These are phyloP conservation scores for Myxozyma udenii DNA, from an alignment of 805 yeast species.

Conservation along the genomic window DNA sequence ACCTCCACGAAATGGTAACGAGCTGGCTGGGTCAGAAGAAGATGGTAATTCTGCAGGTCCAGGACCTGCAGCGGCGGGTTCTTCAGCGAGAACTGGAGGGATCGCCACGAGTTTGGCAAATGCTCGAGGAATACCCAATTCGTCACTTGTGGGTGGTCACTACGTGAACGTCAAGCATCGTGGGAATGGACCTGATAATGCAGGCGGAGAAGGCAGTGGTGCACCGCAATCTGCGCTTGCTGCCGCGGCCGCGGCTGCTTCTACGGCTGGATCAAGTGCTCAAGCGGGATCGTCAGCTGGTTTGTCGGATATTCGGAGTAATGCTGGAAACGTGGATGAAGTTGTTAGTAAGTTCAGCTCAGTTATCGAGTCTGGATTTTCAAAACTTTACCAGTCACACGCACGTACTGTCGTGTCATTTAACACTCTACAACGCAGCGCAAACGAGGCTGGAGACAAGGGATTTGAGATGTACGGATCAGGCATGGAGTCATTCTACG, in stretches of 20 bases:
- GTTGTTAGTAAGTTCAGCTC: constrained; percentile 32
- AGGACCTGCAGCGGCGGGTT: not conserved
- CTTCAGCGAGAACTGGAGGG: constrained; percentile 1
- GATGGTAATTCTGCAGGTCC: constrained; percentile 1
- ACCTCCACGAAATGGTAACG: not conserved
- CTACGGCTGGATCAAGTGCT: constrained; percentile 5
- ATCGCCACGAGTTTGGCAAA: constrained; percentile 31
- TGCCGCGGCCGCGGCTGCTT: not conserved
- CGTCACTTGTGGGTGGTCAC: constrained; percentile 12
- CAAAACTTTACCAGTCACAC: constrained; percentile 18
- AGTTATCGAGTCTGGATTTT: constrained; percentile 27
- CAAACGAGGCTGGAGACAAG: not conserved
- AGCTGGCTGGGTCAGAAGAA: not conserved
- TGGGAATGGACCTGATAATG: not conserved
- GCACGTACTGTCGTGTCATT: constrained; percentile 28
- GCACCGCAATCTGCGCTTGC: constrained; percentile 1
- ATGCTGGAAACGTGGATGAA: constrained; percentile 26
- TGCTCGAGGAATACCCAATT: constrained; percentile 32
- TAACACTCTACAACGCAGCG: constrained; percentile 10
- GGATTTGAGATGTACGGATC: constrained; percentile 1
- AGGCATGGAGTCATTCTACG: constrained; percentile 33
- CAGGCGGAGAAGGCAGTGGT: not conserved
- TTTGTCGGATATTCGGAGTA: no score
- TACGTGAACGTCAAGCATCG: constrained; percentile 13
- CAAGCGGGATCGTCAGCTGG: not conserved